Conservation (phyloP, 83 land plant genomes). For the Picea abies region DNA sequence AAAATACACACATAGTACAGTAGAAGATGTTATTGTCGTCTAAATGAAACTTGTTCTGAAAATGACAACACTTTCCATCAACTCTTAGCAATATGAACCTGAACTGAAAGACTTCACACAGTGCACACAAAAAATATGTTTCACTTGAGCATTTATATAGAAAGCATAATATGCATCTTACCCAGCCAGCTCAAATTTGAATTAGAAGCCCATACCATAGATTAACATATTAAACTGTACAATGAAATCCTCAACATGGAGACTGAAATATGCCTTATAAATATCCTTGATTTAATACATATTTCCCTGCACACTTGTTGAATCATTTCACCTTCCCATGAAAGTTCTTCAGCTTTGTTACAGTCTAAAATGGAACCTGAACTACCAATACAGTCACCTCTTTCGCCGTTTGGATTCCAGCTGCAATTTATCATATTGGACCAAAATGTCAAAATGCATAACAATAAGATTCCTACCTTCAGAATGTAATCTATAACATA, state of each 20-base stretch:
- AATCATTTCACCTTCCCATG: conserved; percentile 5
- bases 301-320: conserved; percentile 9
- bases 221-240: conserved; percentile 8
- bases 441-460: neutral
- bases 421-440: conserved; percentile 8
- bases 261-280: conserved; percentile 1
- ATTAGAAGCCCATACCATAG: neutral
- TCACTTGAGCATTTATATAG: neutral
- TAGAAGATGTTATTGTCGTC: neutral
- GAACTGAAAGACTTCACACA: neutral
- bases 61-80: neutral
- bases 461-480: neutral
- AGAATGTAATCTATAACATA: neutral
- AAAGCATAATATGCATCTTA: neutral
- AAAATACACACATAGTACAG: neutral
- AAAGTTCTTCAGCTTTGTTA: conserved; percentile 1
- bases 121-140: conserved; percentile 14
- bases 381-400: conserved; percentile 7
- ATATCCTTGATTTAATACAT: conserved; percentile 3
- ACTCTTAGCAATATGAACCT: neutral
- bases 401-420: conserved; percentile 14
- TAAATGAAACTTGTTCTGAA: neutral
- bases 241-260: conserved; percentile 11
- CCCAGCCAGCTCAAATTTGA: conserved; percentile 7
- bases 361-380: neutral